These are phyloP conservation scores for Phellopilus nigrolimitatus DNA, from an alignment of 1,284 basidiomycete species.

Conservation along the genomic window DNA sequence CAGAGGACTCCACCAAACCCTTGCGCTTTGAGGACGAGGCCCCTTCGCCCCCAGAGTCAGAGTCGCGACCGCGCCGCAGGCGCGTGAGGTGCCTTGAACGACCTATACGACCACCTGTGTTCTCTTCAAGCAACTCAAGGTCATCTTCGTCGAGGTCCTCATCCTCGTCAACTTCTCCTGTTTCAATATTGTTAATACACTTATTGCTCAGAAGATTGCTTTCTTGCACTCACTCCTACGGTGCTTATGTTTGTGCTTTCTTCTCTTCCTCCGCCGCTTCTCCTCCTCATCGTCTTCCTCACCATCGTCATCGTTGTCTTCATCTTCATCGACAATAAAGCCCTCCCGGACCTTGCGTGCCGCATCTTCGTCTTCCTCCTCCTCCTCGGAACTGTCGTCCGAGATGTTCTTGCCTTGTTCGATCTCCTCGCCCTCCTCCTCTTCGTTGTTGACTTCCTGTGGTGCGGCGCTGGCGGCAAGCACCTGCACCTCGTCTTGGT, in stretches of 20 bases:
- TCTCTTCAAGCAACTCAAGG: slow-evolving; percentile 91
- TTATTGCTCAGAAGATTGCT: slow-evolving; percentile 4
- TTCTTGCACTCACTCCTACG: slow-evolving; percentile 46
- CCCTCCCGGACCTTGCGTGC: slow-evolving; percentile 68
- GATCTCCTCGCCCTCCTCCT: slow-evolving; percentile 50
- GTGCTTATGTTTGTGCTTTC: slow-evolving; percentile 35
- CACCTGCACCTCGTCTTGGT: slow-evolving; percentile 5
- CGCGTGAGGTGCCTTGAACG: slow-evolving; percentile 57
- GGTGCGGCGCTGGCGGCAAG: neutral
- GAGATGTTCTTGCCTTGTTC: slow-evolving; percentile 43
- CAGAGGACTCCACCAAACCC: slow-evolving; percentile 59
- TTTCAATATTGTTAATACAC: slow-evolving; percentile 23
- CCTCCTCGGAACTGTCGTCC: slow-evolving; percentile 85
- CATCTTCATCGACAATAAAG: slow-evolving; percentile 85
- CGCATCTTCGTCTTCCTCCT: slow-evolving; percentile 80
- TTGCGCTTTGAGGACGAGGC: slow-evolving; percentile 56
- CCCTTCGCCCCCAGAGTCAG: slow-evolving; percentile 54
- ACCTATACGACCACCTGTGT: slow-evolving; percentile 75
- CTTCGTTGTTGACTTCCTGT: slow-evolving; percentile 29
- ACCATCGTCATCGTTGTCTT: slow-evolving; percentile 60
- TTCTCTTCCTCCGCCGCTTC: slow-evolving; percentile 59
- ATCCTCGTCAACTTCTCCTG: slow-evolving; percentile 54
- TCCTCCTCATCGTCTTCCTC: slow-evolving; percentile 56
- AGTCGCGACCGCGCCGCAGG: slow-evolving; percentile 66
- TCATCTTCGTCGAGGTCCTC: slow-evolving; percentile 92